phyloP scores from a whole-genome alignment of 177 flowering plant genomes.

The Vitis hybrid region DNA sequence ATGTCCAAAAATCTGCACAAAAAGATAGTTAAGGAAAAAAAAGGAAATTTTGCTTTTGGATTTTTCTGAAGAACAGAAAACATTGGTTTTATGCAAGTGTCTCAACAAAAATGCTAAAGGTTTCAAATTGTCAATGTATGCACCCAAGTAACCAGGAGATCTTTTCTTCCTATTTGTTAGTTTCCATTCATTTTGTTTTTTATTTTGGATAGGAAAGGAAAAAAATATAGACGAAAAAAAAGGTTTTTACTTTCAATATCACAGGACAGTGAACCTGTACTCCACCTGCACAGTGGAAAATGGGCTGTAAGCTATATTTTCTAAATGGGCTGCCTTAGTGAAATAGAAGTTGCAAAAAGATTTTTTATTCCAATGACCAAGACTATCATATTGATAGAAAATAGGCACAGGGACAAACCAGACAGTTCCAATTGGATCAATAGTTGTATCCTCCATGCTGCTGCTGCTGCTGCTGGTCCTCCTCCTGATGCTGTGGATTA shows the following conservation, averaged over 20 bases:
- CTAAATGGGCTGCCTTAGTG: slow-evolving; percentile 14
- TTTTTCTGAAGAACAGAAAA: not conserved
- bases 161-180: not conserved
- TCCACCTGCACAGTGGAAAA: slow-evolving; percentile 98
- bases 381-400: not conserved
- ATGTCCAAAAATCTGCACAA: not conserved
- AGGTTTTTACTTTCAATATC: slow-evolving; percentile 22
- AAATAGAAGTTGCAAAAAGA: not conserved
- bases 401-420: slow-evolving; percentile 37
- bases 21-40: not conserved
- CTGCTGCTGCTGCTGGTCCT: slow-evolving; percentile 28
- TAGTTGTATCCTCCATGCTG: slow-evolving; percentile 33
- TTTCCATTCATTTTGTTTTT: not conserved
- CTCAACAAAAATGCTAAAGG: not conserved
- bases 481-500: slow-evolving; percentile 27
- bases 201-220: not conserved
- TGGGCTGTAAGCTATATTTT: slow-evolving; percentile 68
- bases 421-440: slow-evolving; percentile 21
- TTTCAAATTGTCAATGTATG: not conserved
- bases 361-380: not conserved
- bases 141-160: not conserved
- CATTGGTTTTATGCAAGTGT: not conserved
- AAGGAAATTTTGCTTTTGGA: not conserved
- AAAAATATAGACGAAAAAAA: slow-evolving; percentile 1
- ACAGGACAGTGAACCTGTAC: slow-evolving; percentile 83